These are phyloP conservation scores for Tetradesmus lagerheimii DNA, from an alignment of 139 green algal species.

Conservation along the genomic window DNA sequence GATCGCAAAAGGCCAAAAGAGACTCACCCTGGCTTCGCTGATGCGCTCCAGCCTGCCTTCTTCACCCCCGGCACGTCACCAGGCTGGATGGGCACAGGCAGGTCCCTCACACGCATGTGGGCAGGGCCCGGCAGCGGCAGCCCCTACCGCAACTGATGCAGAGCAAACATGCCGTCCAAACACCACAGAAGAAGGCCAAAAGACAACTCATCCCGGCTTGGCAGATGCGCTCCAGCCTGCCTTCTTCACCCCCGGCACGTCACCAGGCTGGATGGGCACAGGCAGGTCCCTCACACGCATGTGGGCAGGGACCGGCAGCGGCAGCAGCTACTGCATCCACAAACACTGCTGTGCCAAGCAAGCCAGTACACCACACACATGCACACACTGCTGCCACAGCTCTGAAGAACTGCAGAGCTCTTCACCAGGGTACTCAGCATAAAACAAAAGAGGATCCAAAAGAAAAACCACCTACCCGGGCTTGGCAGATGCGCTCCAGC, in stretches of 20 bases:
- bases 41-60: slow-evolving; percentile 82
- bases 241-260: slow-evolving; percentile 87
- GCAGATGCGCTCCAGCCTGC: slow-evolving; percentile 74
- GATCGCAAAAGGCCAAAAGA: neutral
- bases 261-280: slow-evolving; percentile 47
- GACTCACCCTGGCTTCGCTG: neutral
- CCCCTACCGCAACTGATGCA: too few relatives aligned
- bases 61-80: slow-evolving; percentile 84
- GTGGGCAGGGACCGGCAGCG: too few relatives aligned
- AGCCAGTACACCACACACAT: neutral
- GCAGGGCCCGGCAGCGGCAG: too few relatives aligned
- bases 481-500: slow-evolving; percentile 65
- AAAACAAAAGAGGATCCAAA: too few relatives aligned
- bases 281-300: neutral
- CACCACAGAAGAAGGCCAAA: too few relatives aligned
- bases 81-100: slow-evolving; percentile 15
- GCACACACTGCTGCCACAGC: too few relatives aligned
- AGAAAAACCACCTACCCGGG: slow-evolving; percentile 6
- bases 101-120: neutral
- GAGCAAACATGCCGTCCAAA: too few relatives aligned
- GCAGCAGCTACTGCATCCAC: neutral
- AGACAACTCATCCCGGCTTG: neutral
- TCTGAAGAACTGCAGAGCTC: too few relatives aligned
- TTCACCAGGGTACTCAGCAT: too few relatives aligned
- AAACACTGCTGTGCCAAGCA: neutral